Evolutionary conservation across 805 yeast species (phyloP).

Genomic region (Yamadazyma sp.): DNA sequence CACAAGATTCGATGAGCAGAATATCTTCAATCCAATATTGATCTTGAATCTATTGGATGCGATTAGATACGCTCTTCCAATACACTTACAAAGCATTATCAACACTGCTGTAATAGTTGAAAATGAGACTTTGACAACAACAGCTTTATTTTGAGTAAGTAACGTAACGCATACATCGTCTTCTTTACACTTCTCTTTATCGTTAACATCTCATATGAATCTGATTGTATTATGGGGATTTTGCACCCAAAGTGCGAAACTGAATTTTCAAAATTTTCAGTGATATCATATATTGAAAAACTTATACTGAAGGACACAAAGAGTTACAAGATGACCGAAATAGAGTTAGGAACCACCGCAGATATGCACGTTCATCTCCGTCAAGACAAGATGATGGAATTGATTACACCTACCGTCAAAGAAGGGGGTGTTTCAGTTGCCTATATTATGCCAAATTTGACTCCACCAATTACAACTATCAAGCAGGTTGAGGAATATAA

Average conservation of each 20-base stretch:
- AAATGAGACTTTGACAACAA: conserved; percentile 4
- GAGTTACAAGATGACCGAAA: conserved; percentile 14
- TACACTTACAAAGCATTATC: not conserved
- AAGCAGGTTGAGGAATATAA: conserved; percentile 72
- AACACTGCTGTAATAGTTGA: conserved; percentile 5
- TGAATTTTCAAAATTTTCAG: not conserved
- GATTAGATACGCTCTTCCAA: conserved; percentile 3
- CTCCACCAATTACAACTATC: conserved; percentile 84
- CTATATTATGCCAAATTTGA: conserved; percentile 93
- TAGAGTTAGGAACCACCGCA: conserved; percentile 68
- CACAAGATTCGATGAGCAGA: conserved; percentile 4
- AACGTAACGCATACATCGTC: too few species aligned
- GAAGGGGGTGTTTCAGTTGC: conserved; percentile 91
- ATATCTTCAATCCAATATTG: conserved; percentile 6
- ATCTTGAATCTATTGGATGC: conserved; percentile 3
- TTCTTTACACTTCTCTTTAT: too few species aligned
- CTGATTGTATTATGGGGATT: not conserved
- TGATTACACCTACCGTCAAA: conserved; percentile 84
- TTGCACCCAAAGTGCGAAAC: not conserved
- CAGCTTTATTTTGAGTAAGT: not conserved
- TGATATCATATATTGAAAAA: too few species aligned
- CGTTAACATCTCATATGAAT: not conserved
- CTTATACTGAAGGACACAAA: not conserved
- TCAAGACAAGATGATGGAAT: conserved; percentile 89
- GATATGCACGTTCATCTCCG: conserved; percentile 97